Base-by-base conservation (phyloP, 768 basidiomycete genomes). In the Psilocybe cyanescens region DNA sequence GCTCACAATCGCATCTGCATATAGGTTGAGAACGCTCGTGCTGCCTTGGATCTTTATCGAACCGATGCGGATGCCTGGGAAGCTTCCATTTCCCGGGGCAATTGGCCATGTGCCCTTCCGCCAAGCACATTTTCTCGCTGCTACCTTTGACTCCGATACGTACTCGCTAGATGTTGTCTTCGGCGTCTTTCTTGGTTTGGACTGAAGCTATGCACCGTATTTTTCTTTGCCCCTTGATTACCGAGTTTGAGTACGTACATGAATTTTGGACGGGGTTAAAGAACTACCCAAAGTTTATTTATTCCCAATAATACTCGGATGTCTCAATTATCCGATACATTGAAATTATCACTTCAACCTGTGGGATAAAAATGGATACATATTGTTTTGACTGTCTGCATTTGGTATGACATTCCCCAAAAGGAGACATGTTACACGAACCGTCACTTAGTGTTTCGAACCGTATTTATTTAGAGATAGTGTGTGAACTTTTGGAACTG, bases 101-200 rank as follows among this genome's bases (percentile, higher is more conserved):
- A 87, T 61, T 94, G 92, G 92, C 91, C 92, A 1, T 88, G 84
- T 60, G 79, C 80, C 57, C 82, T 94, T 52, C 91, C 92, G 37
- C 92, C 92, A 0, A 87, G 85, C 72, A 86, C 87, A 8, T 94
- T 90, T 74, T 92, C 92, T 56, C 84, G 91, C 65, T 94, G 91
- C 71, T 94, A 92, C 70, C 72, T 85, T 55, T 92, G 71, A 75
- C 52, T 46, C 8, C 45, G n/a, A 24, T 35, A n/a, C 12, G 24
- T 31, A 19, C 51, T 49, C 51, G 30, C 57, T 61, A 28, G 19
- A 56, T 52, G 28, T 60, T 57, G 60, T 65, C 39, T 55, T 44
- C 29, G 46, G 17, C 24, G 24, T 52, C 58, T 41, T 54, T 45
- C 52, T 61, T 58, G 44, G 46, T 50, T 53, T 58, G 52, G n/a